Evolutionary conservation across 164 flowering plant species (phyloP).

Genomic region (Stephania yunnanensis): DNA sequence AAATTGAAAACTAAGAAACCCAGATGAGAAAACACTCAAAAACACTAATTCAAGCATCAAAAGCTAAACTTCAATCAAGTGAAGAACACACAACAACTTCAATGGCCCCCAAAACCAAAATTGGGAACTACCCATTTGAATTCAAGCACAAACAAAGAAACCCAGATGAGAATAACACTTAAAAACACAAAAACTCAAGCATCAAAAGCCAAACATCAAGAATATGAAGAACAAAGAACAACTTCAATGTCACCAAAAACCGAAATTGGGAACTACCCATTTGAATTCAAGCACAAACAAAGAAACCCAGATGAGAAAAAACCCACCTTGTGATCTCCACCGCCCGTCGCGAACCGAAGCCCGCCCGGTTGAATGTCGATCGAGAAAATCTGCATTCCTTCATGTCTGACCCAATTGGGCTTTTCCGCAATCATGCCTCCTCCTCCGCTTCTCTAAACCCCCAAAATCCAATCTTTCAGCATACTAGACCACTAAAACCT

Average conservation of each 20-base stretch:
- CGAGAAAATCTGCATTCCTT: conserved; percentile 19
- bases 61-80: background rate
- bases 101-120: background rate
- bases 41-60: background rate
- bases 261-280: conserved; percentile 1
- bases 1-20: background rate
- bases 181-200: background rate
- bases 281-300: conserved; percentile 1
- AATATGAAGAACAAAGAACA: background rate
- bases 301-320: conserved; percentile 9
- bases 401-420: conserved; percentile 19
- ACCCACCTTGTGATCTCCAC: conserved; percentile 93
- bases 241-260: background rate
- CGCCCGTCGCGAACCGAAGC: conserved; percentile 91
- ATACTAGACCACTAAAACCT: background rate
- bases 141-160: background rate
- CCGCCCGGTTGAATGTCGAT: conserved; percentile 57
- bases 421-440: conserved; percentile 16
- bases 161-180: conserved; percentile 7
- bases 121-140: conserved; percentile 4
- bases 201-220: background rate
- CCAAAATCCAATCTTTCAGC: background rate
- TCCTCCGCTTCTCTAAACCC: background rate
- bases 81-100: background rate
- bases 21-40: conserved; percentile 5